Evolutionary conservation across 2,329 filamentous ascomycete species (phyloP), one percentile per base, ranked within the genome.

Genomic region (Mycogone perniciosa): DNA sequence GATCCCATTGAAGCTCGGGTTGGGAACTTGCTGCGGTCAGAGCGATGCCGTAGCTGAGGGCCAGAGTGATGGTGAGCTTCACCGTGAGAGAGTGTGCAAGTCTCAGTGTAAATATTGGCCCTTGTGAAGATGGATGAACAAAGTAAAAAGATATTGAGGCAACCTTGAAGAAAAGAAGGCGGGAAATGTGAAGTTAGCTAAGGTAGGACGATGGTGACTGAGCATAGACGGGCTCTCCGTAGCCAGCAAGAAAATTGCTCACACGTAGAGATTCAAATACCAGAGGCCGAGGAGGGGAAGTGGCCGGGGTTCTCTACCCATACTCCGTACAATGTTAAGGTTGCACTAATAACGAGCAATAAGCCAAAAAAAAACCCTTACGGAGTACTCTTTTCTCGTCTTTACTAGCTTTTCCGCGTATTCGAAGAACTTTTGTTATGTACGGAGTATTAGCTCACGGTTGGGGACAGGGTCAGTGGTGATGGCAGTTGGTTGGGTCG

Each of bases 1-100:
- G 49, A 33, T 48, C 44, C 31, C 26, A 47, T 46, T 51, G 35
- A 8, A 46, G 11, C 11, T 38, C 30, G 29, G 49, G 48, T 10
- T 31, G 4, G 27, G 8, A 7, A 26, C 35, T 40, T 9, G 45
- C 40, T 39, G 45, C 29, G 29, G 37, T 26, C 27, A 47, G 35
- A 20, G 37, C 11, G 37, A 38, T 27, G 34, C 34, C 35, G 6
- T n/a, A 34, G 31, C 27, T 41, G 37, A 42, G 39, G 7, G 39
- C 31, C 13, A 33, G 30, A 31, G 39, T 10, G 30, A 20, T 11
- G 38, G 26, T 43, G 38, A 35, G 30, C 39, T 27, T 48, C 46
- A 48, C 43, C 11, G 39, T 26, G 46, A 43, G 26, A 13, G 10
- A 27, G 30, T 42, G 27, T 46, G 31, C n/a, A 29, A 44, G 42